Evolutionary conservation across 1,139 yeast genomes (phyloP).

Genomic region (Yamadazyma membranifaciens): DNA sequence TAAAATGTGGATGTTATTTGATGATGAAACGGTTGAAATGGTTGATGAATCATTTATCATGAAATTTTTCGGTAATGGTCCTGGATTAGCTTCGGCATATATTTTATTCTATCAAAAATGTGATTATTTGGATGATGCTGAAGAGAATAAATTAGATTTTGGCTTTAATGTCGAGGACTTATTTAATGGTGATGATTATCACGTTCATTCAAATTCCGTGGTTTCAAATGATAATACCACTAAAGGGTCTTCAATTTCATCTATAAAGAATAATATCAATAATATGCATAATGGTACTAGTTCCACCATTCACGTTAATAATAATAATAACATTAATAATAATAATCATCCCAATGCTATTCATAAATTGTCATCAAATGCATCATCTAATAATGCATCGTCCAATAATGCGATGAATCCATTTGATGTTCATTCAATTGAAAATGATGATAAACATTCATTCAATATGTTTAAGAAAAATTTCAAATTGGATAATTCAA

Average conservation of each 20-base stretch:
- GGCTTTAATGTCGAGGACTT: constrained; percentile 36
- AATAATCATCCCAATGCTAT: neutral
- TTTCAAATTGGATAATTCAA: constrained; percentile 24
- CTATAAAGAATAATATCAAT: neutral
- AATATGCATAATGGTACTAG: neutral
- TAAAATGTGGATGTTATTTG: constrained; percentile 88
- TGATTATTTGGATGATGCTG: constrained; percentile 21
- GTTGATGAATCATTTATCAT: constrained; percentile 82
- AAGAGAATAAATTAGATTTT: constrained; percentile 27
- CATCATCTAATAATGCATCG: constrained; percentile 45
- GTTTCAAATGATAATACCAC: neutral
- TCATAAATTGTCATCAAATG: constrained; percentile 59
- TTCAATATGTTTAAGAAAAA: constrained; percentile 29
- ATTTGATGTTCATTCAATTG: constrained; percentile 60
- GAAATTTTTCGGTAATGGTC: constrained; percentile 85
- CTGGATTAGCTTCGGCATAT: constrained; percentile 90
- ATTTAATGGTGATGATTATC: constrained; percentile 27
- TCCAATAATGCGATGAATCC: constrained; percentile 28
- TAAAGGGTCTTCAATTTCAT: neutral
- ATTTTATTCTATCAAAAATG: constrained; percentile 65
- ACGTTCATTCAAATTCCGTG: neutral
- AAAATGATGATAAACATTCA: constrained; percentile 9
- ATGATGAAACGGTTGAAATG: constrained; percentile 91
- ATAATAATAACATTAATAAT: neutral
- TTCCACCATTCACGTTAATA: neutral